phyloP scores from a whole-genome alignment of 345 rosid species.

The Dipteronia dyeriana region DNA sequence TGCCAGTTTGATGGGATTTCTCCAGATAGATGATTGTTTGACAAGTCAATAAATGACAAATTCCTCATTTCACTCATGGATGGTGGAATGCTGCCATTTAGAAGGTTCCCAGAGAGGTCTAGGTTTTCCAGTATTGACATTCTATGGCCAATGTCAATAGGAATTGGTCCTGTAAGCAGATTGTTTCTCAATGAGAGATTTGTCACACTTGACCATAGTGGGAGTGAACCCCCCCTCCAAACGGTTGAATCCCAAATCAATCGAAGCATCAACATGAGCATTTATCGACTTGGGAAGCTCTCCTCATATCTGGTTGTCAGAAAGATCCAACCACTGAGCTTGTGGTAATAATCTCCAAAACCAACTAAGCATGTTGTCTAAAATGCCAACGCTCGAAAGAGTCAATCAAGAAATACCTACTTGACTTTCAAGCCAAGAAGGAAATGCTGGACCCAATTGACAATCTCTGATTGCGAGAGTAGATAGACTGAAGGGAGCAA shows the following conservation, averaged over 20 bases:
- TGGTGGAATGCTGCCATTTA: conserved; percentile 27
- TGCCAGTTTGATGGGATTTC: conserved; percentile 16
- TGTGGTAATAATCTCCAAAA: conserved; percentile 21
- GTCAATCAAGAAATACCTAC: not conserved
- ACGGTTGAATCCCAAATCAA: conserved; percentile 18
- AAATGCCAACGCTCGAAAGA: conserved; percentile 15
- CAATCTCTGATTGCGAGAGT: not conserved
- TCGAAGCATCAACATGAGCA: not conserved
- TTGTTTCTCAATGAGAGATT: too few species aligned
- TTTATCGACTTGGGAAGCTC: not conserved
- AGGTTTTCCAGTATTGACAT: not conserved
- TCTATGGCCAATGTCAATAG: not conserved
- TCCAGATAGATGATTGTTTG: conserved; percentile 24
- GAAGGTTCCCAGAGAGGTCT: conserved; percentile 25
- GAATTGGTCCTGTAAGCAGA: conserved; percentile 22
- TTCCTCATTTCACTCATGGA: conserved; percentile 16
- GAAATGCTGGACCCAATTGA: conserved; percentile 29
- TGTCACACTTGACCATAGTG: conserved; percentile 23
- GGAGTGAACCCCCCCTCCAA: conserved; percentile 24
- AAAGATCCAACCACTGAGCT: conserved; percentile 24
- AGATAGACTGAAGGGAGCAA: conserved; percentile 22
- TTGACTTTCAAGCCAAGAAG: conserved; percentile 30
- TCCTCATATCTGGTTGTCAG: not conserved
- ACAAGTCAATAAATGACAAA: conserved; percentile 19
- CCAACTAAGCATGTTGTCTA: conserved; percentile 21